Evolutionary conservation across 2,329 filamentous ascomycete genomes (phyloP).

Genomic region (Trichoderma guizhouense): DNA sequence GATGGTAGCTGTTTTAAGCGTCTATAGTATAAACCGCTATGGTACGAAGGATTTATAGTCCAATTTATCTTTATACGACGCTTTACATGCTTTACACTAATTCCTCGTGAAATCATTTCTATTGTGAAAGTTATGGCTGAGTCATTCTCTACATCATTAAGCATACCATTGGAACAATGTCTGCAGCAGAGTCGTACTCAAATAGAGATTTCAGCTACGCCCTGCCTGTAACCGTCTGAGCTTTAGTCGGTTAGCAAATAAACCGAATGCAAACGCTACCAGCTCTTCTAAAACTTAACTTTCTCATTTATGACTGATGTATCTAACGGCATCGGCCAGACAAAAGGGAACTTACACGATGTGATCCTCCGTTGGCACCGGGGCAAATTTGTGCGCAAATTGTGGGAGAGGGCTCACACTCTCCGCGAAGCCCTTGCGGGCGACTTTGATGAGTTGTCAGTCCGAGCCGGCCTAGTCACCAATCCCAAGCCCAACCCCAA

Average conservation of each 20-base stretch:
- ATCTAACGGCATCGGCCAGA: too few species aligned
- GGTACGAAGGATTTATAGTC: neutral
- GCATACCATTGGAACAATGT: neutral
- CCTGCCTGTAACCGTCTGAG: too few species aligned
- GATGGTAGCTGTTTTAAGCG: neutral
- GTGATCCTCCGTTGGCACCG: too few species aligned
- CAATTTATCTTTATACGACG: neutral
- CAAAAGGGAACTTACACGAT: too few species aligned
- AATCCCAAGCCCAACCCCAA: neutral
- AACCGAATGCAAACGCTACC: too few species aligned
- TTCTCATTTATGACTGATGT: too few species aligned
- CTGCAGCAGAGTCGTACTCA: neutral
- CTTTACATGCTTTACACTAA: neutral
- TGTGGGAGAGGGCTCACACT: too few species aligned
- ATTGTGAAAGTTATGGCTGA: neutral
- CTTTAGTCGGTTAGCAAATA: too few species aligned
- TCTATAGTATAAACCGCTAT: neutral
- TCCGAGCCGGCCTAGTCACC: neutral
- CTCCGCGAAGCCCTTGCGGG: too few species aligned
- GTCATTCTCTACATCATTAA: neutral
- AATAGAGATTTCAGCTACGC: neutral
- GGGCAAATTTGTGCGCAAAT: too few species aligned
- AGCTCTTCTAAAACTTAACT: too few species aligned
- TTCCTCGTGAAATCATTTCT: neutral
- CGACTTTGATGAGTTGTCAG: neutral